A percentile compares a stretch with the other conserved stretches of the same genome.
These are phyloP conservation scores for Anthoceros angustus DNA, from an alignment of 225 moss, liverwort and hornwort species.

Conservation along the genomic window DNA sequence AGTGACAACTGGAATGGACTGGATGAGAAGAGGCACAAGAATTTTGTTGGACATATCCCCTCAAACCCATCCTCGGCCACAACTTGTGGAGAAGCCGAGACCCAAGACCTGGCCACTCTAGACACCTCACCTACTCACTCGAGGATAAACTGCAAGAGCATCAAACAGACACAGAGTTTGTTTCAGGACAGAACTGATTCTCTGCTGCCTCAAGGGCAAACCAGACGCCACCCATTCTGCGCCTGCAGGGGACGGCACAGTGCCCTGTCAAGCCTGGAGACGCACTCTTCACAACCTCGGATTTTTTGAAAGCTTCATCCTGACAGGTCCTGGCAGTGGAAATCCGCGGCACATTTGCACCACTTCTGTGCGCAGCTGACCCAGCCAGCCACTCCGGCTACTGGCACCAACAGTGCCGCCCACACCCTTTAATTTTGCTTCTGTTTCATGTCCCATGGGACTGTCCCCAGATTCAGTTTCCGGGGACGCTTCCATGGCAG, in stretches of 20 bases:
- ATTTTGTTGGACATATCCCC: background rate
- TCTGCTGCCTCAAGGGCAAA: slow-evolving; percentile 75
- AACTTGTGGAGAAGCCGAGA: background rate
- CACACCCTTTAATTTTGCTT: background rate
- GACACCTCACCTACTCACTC: background rate
- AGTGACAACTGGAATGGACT: background rate
- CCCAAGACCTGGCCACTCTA: background rate
- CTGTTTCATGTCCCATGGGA: background rate
- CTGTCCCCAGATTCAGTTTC: background rate
- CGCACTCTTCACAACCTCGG: slow-evolving; percentile 29
- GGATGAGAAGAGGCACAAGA: background rate
- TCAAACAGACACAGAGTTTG: background rate
- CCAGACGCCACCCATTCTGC: slow-evolving; percentile 57
- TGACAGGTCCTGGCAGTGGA: background rate
- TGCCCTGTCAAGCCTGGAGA: slow-evolving; percentile 36
- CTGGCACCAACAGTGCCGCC: background rate
- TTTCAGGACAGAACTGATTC: slow-evolving; percentile 21
- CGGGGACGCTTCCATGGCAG: background rate
- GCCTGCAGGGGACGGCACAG: slow-evolving; percentile 27
- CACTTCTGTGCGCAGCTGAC: background rate
- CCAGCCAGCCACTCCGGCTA: background rate
- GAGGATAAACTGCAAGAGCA: background rate
- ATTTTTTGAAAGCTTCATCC: background rate
- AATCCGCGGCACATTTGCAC: too few relatives aligned
- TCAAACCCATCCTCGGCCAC: too few relatives aligned